Conservation (phyloP, 1,139 yeast genomes). For the Candida sp. region DNA sequence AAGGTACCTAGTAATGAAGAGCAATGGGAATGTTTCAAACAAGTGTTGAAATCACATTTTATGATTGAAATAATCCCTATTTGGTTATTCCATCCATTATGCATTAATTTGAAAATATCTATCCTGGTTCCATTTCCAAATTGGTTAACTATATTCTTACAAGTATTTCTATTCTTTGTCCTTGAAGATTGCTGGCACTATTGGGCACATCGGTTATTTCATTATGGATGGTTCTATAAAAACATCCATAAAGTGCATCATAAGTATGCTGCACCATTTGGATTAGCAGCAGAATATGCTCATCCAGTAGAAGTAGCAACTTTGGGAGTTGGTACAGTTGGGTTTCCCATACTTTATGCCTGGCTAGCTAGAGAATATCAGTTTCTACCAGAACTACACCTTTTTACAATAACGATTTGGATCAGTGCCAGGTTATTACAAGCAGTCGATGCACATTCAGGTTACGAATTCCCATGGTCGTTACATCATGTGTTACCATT, state of each 20-base stretch:
- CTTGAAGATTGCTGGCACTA: conserved; percentile 49
- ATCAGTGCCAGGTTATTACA: conserved; percentile 42
- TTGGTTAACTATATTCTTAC: conserved; percentile 22
- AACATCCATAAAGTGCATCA: conserved; percentile 49
- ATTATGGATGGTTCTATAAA: conserved; percentile 44
- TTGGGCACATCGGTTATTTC: conserved; percentile 45
- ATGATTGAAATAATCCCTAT: conserved; percentile 46
- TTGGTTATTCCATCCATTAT: conserved; percentile 47
- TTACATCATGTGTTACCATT: conserved; percentile 43
- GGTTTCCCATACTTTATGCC: conserved; percentile 43
- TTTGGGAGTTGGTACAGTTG: conserved; percentile 46
- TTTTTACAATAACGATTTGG: conserved; percentile 43
- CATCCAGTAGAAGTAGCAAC: conserved; percentile 46
- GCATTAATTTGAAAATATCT: conserved; percentile 36
- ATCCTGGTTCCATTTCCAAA: conserved; percentile 40
- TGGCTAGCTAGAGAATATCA: conserved; percentile 19
- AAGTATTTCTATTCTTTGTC: conserved; percentile 37
- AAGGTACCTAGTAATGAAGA: conserved; percentile 39
- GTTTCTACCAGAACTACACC: conserved; percentile 25
- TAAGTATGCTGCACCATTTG: conserved; percentile 49
- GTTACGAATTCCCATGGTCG: conserved; percentile 49
- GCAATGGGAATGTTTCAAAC: conserved; percentile 48
- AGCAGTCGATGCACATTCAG: conserved; percentile 48
- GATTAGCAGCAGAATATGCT: conserved; percentile 48
- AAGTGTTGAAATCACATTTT: conserved; percentile 41